Evolutionary conservation across 768 basidiomycete species (phyloP).

Genomic region (Tylopilus vinaceipallidus): DNA sequence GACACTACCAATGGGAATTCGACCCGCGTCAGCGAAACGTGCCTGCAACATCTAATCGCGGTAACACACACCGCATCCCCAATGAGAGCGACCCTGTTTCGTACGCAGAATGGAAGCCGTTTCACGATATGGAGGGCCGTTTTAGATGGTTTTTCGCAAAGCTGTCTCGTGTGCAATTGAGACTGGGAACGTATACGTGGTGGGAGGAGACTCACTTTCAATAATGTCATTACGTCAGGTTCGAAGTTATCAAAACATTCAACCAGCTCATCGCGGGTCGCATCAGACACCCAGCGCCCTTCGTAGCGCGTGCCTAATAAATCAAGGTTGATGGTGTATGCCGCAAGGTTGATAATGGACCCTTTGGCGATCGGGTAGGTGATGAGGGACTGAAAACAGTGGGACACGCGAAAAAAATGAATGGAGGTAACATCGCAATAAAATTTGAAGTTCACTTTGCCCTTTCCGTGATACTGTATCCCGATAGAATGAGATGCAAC

Average conservation of each 20-base stretch:
- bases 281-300: slow-evolving; percentile 33
- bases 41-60: not conserved
- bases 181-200: too few relatives aligned
- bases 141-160: slow-evolving; percentile 35
- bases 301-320: slow-evolving; percentile 32
- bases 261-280: slow-evolving; percentile 32
- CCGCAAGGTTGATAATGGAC: slow-evolving; percentile 36
- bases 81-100: slow-evolving; percentile 41
- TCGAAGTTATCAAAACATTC: slow-evolving; percentile 35
- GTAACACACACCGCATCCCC: slow-evolving; percentile 45
- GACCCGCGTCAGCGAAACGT: not conserved
- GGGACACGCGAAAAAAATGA: not conserved
- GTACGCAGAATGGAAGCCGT: slow-evolving; percentile 38
- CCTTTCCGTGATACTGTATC: slow-evolving; percentile 13
- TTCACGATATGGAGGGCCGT: slow-evolving; percentile 47
- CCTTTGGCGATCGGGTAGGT: slow-evolving; percentile 40
- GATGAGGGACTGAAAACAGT: slow-evolving; percentile 35
- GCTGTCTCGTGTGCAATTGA: slow-evolving; percentile 19
- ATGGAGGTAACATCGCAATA: not conserved
- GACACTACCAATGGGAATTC: slow-evolving; percentile 11
- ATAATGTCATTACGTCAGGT: slow-evolving; percentile 29
- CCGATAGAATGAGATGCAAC: slow-evolving; percentile 8
- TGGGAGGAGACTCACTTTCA: slow-evolving; percentile 21
- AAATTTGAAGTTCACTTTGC: slow-evolving; percentile 11
- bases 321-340: slow-evolving; percentile 27